Percentiles rank a stretch among this genome's conserved stretches.
phyloP scores from a whole-genome alignment of 2,329 filamentous ascomycete species.

The Capronia coronata region DNA sequence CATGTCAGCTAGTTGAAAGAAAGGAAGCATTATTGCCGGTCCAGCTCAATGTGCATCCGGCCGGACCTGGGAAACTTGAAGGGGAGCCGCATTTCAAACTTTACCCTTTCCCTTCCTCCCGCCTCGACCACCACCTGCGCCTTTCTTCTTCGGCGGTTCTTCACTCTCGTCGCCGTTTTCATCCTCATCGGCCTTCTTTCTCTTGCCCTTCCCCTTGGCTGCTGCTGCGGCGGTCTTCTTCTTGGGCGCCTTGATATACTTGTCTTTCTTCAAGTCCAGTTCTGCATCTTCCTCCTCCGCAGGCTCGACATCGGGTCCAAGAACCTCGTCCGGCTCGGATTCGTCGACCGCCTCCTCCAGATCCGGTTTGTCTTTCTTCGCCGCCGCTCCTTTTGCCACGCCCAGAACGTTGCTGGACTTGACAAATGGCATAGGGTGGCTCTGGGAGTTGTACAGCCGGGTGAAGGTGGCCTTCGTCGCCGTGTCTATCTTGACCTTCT shows the following conservation, averaged over 20 bases:
- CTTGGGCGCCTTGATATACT: slow-evolving; percentile 91
- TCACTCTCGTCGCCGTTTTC: slow-evolving; percentile 12
- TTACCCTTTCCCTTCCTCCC: slow-evolving; percentile 20
- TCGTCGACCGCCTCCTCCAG: slow-evolving; percentile 95
- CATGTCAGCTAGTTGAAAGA: too few species aligned
- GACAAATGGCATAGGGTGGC: slow-evolving; percentile 91
- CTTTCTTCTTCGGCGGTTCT: slow-evolving; percentile 20
- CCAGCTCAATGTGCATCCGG: too few species aligned
- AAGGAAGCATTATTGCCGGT: too few species aligned
- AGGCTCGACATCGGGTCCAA: slow-evolving; percentile 42
- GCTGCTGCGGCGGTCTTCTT: slow-evolving; percentile 49
- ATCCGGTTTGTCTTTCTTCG: slow-evolving; percentile 72
- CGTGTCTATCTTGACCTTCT: slow-evolving; percentile 67
- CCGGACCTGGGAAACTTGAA: too few species aligned
- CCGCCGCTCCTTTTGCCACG: slow-evolving; percentile 54
- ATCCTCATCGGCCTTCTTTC: slow-evolving; percentile 21
- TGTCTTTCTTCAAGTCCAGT: slow-evolving; percentile 84
- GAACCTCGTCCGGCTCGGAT: slow-evolving; percentile 60
- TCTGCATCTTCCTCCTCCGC: slow-evolving; percentile 63
- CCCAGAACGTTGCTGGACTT: slow-evolving; percentile 73
- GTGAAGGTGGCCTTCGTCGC: slow-evolving; percentile 89
- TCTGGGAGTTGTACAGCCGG: slow-evolving; percentile 76
- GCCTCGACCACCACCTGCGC: slow-evolving; percentile 10
- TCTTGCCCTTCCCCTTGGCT: slow-evolving; percentile 33
- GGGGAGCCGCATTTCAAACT: too few species aligned